Percentiles rank a stretch among this genome's conserved stretches.
These are phyloP conservation scores for Phenoliferia sp. DNA, from an alignment of 1,284 basidiomycete species.

Conservation along the genomic window DNA sequence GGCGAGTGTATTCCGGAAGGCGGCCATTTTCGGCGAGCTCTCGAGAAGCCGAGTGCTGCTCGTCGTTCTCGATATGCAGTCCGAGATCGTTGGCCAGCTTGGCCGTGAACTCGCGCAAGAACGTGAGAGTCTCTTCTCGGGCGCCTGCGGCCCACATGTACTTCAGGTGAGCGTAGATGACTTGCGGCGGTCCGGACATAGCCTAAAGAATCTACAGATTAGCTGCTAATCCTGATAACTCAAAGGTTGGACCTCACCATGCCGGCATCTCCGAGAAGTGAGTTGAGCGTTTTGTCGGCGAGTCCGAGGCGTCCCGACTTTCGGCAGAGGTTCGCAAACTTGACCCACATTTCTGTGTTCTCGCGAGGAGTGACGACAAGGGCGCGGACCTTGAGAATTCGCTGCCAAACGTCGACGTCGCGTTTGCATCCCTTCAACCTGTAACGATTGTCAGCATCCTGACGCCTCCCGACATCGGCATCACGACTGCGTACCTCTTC, in stretches of 20 bases:
- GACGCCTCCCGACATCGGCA: not conserved
- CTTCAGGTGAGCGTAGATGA: constrained; percentile 95
- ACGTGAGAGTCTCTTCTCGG: constrained; percentile 72
- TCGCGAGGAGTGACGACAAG: constrained; percentile 90
- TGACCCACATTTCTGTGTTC: constrained; percentile 96
- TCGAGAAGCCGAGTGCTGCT: constrained; percentile 35
- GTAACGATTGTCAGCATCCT: constrained; percentile 30
- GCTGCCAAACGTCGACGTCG: constrained; percentile 99
- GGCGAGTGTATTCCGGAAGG: constrained; percentile 69
- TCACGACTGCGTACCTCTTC: constrained; percentile 61
- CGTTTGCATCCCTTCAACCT: constrained; percentile 94
- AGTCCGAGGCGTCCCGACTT: constrained; percentile 80
- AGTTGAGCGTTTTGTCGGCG: constrained; percentile 96
- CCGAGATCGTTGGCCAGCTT: constrained; percentile 71
- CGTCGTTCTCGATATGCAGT: constrained; percentile 50
- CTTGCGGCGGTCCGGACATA: constrained; percentile 82
- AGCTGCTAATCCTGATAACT: not conserved
- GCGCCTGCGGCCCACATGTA: constrained; percentile 91
- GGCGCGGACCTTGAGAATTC: constrained; percentile 91
- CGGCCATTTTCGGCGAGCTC: constrained; percentile 57
- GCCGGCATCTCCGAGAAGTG: constrained; percentile 60
- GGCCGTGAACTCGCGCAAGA: constrained; percentile 77
- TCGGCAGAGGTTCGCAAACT: constrained; percentile 81
- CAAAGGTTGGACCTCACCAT: constrained; percentile 15
- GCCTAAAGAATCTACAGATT: constrained; percentile 44